Conservation (phyloP, 179 eudicot species). For the Carnegiea gigantea region DNA sequence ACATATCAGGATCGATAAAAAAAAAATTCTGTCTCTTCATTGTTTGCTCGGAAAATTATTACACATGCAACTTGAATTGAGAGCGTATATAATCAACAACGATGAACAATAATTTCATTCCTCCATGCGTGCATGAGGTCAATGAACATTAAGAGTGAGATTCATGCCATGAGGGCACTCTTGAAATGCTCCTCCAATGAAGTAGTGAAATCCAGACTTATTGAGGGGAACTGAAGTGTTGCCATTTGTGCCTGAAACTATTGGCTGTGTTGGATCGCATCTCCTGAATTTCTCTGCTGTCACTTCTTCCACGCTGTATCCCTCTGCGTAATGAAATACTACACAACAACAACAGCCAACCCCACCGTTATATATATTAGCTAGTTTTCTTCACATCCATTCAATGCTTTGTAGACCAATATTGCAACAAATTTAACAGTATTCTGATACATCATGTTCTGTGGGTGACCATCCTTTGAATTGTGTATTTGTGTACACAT, state of each 20-base stretch:
- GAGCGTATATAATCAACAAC: too few relatives aligned
- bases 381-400: neutral
- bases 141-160: slow-evolving; percentile 28
- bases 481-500: too few relatives aligned
- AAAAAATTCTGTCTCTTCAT: too few relatives aligned
- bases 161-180: slow-evolving; percentile 40
- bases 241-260: slow-evolving; percentile 19
- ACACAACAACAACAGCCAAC: neutral
- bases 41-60: too few relatives aligned
- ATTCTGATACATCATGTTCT: too few relatives aligned
- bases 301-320: slow-evolving; percentile 40
- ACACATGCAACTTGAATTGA: too few relatives aligned
- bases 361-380: neutral
- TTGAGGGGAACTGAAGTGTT: slow-evolving; percentile 30
- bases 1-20: too few relatives aligned
- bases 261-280: slow-evolving; percentile 22
- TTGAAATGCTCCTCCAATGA: slow-evolving; percentile 28
- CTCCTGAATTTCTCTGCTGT: neutral
- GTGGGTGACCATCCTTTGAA: too few relatives aligned
- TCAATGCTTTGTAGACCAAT: too few relatives aligned
- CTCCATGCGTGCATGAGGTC: neutral
- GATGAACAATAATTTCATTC: too few relatives aligned
- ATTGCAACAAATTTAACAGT: too few relatives aligned
- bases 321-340: slow-evolving; percentile 37
- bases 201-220: slow-evolving; percentile 30